Conservation (phyloP, 495 filamentous ascomycete genomes). For the Penicillium malachiteum region DNA sequence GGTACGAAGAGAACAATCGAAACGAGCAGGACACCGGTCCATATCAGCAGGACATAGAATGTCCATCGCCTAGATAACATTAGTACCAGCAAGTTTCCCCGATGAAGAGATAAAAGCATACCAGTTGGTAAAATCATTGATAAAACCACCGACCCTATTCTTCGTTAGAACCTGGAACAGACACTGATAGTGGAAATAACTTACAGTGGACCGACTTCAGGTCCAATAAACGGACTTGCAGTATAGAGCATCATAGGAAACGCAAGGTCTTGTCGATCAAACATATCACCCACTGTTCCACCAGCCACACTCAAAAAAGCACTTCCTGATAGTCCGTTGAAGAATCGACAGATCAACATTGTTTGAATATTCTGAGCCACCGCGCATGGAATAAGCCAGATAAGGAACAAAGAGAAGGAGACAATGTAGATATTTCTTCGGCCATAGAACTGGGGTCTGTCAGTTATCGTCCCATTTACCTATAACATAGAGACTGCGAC, state of each 20-base stretch:
- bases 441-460: conserved; percentile 77
- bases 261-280: conserved; percentile 69
- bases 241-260: conserved; percentile 83
- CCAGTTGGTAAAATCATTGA: conserved; percentile 77
- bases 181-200: conserved; percentile 43
- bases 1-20: conserved; percentile 74
- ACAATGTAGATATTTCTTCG: conserved; percentile 78
- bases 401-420: conserved; percentile 74
- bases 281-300: conserved; percentile 89
- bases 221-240: conserved; percentile 71
- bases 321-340: conserved; percentile 80
- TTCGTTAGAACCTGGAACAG: background rate
- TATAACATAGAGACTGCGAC: background rate
- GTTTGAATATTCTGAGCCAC: conserved; percentile 81
- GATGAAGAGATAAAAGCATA: conserved; percentile 17
- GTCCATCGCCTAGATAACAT: conserved; percentile 65
- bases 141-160: conserved; percentile 60
- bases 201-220: conserved; percentile 44
- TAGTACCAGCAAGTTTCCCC: background rate
- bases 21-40: conserved; percentile 62
- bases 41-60: conserved; percentile 84
- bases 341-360: conserved; percentile 78
- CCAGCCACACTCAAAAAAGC: conserved; percentile 90
- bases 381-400: conserved; percentile 87
- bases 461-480: background rate